Conservation (phyloP, 441 rosid genomes). For the Hura crepitans region DNA sequence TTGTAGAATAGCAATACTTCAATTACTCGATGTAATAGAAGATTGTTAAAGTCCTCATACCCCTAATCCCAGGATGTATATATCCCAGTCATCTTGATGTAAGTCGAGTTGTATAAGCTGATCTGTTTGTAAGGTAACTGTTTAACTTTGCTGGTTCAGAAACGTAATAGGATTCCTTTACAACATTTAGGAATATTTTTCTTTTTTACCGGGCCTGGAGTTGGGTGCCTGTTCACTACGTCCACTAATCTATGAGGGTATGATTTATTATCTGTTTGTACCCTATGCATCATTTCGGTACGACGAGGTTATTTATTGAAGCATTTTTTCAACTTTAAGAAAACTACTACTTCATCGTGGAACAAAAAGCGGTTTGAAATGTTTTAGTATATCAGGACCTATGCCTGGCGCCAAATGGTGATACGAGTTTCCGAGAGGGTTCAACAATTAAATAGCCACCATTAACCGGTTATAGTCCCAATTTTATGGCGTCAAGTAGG, state of each 20-base stretch:
- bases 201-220: too few species aligned
- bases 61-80: slow-evolving; percentile 24
- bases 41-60: slow-evolving; percentile 11
- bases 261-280: neutral
- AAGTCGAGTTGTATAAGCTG: slow-evolving; percentile 4
- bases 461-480: too few species aligned
- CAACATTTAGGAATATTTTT: too few species aligned
- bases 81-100: slow-evolving; percentile 24
- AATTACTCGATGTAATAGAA: slow-evolving; percentile 13
- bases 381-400: too few species aligned
- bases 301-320: neutral
- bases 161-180: slow-evolving; percentile 15
- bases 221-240: neutral
- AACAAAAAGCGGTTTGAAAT: too few species aligned
- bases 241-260: too few species aligned
- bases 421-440: too few species aligned
- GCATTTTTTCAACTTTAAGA: too few species aligned
- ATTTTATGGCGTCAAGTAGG: too few species aligned
- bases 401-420: too few species aligned
- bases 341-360: too few species aligned
- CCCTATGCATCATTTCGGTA: neutral
- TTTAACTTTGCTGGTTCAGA: slow-evolving; percentile 18
- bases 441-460: too few species aligned
- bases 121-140: slow-evolving; percentile 20
- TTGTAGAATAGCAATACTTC: slow-evolving; percentile 1